phyloP scores from a whole-genome alignment of 2,329 filamentous ascomycete species.

The Xylariomycetidae sp. region DNA sequence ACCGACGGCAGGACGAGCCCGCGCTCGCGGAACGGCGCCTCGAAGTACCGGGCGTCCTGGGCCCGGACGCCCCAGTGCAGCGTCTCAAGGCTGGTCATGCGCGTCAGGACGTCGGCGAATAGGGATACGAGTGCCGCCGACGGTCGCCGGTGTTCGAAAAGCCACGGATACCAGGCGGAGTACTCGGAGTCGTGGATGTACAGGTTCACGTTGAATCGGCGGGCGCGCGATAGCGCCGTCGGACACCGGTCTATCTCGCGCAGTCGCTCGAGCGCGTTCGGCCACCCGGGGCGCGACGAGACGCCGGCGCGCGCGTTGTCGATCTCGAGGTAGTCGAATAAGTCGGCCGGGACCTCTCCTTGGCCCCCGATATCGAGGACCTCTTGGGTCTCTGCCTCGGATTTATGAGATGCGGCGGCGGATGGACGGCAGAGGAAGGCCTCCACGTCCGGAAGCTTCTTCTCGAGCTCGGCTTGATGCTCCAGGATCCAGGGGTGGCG shows the following conservation, averaged over 20 bases:
- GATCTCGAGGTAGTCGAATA: constrained; percentile 7
- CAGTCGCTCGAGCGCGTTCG: constrained; percentile 3
- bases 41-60: not conserved
- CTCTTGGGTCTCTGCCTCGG: not conserved
- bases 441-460: constrained; percentile 2
- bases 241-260: constrained; percentile 3
- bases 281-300: constrained; percentile 1
- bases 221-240: constrained; percentile 5
- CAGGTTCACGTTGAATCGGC: constrained; percentile 1
- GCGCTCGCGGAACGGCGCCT: constrained; percentile 1
- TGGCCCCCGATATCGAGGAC: not conserved
- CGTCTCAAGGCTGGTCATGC: constrained; percentile 9
- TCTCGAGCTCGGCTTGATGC: constrained; percentile 1
- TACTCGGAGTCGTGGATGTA: not conserved
- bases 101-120: constrained; percentile 4
- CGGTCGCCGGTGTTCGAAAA: constrained; percentile 1
- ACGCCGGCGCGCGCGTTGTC: not conserved
- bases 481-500: constrained; percentile 4
- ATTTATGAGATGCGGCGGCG: too few relatives aligned
- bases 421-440: constrained; percentile 3
- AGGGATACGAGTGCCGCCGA: constrained; percentile 1
- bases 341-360: constrained; percentile 3
- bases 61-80: constrained; percentile 3
- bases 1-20: constrained; percentile 5
- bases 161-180: not conserved